Percentiles rank a stretch among this genome's conserved stretches.
Evolutionary conservation across 495 filamentous ascomycete genomes (phyloP).

Genomic region (Penicillium malachiteum): DNA sequence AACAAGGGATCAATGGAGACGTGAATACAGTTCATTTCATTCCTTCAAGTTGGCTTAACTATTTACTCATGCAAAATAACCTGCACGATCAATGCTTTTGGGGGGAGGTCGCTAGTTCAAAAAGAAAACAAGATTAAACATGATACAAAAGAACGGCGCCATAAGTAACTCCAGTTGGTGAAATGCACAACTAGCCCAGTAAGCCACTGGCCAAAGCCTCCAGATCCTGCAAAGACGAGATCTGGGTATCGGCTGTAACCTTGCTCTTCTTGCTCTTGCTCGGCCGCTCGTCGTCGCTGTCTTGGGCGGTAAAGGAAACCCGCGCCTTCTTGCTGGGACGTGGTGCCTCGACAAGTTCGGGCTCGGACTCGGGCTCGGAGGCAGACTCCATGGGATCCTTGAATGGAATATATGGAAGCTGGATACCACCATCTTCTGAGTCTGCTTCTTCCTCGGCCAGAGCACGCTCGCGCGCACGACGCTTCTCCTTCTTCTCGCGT

Average conservation of each 20-base stretch:
- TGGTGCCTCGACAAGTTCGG: constrained; percentile 15
- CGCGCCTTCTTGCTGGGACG: constrained; percentile 48
- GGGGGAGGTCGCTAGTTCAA: constrained; percentile 15
- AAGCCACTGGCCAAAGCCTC: constrained; percentile 84
- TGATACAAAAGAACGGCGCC: constrained; percentile 5
- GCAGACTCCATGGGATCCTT: constrained; percentile 29
- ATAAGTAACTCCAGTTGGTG: constrained; percentile 11
- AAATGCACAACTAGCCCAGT: constrained; percentile 49
- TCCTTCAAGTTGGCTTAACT: constrained; percentile 1
- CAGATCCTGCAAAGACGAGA: constrained; percentile 84
- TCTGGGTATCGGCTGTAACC: constrained; percentile 55
- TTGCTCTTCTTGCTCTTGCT: constrained; percentile 47
- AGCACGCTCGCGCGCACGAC: constrained; percentile 69
- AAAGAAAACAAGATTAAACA: neutral
- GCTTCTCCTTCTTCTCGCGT: constrained; percentile 83
- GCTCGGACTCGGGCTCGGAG: constrained; percentile 28
- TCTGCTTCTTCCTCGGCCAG: constrained; percentile 46
- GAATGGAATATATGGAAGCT: constrained; percentile 37
- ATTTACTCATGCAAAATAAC: constrained; percentile 12
- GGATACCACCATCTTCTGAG: constrained; percentile 41
- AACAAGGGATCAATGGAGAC: too few species aligned
- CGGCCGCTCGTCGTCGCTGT: constrained; percentile 44
- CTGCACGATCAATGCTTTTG: constrained; percentile 18
- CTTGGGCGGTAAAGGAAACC: constrained; percentile 29
- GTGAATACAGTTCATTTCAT: neutral